phyloP scores from a whole-genome alignment of 2,329 filamentous ascomycete species.

The Colletotrichum godetiae region DNA sequence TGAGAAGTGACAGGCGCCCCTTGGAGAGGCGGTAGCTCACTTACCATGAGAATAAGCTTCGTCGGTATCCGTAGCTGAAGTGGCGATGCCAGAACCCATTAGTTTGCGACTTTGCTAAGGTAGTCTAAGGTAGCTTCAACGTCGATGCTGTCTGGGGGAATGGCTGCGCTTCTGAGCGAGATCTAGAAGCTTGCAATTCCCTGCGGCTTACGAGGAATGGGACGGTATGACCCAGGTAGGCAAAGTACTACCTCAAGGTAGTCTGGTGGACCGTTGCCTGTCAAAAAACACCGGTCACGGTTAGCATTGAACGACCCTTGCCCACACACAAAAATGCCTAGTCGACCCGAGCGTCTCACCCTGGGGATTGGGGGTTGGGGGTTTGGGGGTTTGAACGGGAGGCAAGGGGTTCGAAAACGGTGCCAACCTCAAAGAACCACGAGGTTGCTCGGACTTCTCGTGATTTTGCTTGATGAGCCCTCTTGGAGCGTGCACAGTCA shows the following conservation, averaged over 20 bases:
- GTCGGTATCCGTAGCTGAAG: slow-evolving; percentile 20
- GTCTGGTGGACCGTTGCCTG: slow-evolving; percentile 34
- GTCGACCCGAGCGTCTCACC: neutral
- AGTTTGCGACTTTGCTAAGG: neutral
- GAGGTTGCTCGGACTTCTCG: slow-evolving; percentile 15
- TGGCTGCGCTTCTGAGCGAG: slow-evolving; percentile 9
- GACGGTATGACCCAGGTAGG: slow-evolving; percentile 16
- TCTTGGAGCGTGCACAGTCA: neutral
- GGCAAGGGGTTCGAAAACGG: slow-evolving; percentile 6
- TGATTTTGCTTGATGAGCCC: slow-evolving; percentile 1
- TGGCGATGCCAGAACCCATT: neutral
- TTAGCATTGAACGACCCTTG: slow-evolving; percentile 28
- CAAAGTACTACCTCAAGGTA: slow-evolving; percentile 2
- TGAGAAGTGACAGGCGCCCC: slow-evolving; percentile 12
- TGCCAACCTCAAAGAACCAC: slow-evolving; percentile 23
- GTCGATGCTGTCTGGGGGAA: slow-evolving; percentile 15
- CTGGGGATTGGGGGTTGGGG: neutral
- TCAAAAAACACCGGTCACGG: slow-evolving; percentile 30
- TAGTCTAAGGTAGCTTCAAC: slow-evolving; percentile 24
- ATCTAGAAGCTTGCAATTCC: slow-evolving; percentile 3
- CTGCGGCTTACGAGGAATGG: slow-evolving; percentile 9
- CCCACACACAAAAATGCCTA: slow-evolving; percentile 6
- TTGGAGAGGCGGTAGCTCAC: slow-evolving; percentile 27
- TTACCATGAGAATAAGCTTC: slow-evolving; percentile 26
- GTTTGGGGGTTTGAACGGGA: neutral